Evolutionary conservation across 805 yeast genomes (phyloP).

Genomic region (Saccharomycopsis sp.): DNA sequence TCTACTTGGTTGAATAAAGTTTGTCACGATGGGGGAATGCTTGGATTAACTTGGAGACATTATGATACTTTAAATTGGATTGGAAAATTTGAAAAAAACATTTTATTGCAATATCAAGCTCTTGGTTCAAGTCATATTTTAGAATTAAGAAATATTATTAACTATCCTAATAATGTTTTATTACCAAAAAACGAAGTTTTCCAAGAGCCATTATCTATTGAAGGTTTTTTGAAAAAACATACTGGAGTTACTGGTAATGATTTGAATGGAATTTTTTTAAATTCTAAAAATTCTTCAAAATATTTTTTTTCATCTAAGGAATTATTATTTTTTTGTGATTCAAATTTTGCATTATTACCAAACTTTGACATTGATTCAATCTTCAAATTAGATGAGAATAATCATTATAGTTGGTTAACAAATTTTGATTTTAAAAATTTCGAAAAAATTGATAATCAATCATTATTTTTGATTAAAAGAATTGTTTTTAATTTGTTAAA

Average conservation of each 20-base stretch:
- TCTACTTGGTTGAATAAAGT: slow-evolving; percentile 20
- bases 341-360: slow-evolving; percentile 53
- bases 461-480: slow-evolving; percentile 58
- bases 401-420: slow-evolving; percentile 50
- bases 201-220: slow-evolving; percentile 63
- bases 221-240: slow-evolving; percentile 60
- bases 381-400: slow-evolving; percentile 37
- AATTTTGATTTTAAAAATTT: slow-evolving; percentile 32
- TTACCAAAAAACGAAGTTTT: slow-evolving; percentile 20
- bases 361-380: too few relatives aligned
- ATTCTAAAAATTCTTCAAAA: slow-evolving; percentile 33
- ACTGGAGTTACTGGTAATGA: not conserved
- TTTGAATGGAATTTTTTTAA: too few relatives aligned
- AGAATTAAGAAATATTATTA: slow-evolving; percentile 45
- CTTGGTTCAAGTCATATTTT: slow-evolving; percentile 38
- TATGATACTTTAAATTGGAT: slow-evolving; percentile 74
- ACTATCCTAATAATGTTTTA: slow-evolving; percentile 27
- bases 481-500: slow-evolving; percentile 42
- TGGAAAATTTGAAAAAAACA: slow-evolving; percentile 32
- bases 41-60: slow-evolving; percentile 51
- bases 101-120: slow-evolving; percentile 34
- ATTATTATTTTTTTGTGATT: slow-evolving; percentile 46
- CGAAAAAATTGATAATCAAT: slow-evolving; percentile 40
- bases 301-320: slow-evolving; percentile 54
- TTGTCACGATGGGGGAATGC: slow-evolving; percentile 24